Evolutionary conservation across 2,329 filamentous ascomycete genomes (phyloP).

Genomic region (Talaromyces sp.): DNA sequence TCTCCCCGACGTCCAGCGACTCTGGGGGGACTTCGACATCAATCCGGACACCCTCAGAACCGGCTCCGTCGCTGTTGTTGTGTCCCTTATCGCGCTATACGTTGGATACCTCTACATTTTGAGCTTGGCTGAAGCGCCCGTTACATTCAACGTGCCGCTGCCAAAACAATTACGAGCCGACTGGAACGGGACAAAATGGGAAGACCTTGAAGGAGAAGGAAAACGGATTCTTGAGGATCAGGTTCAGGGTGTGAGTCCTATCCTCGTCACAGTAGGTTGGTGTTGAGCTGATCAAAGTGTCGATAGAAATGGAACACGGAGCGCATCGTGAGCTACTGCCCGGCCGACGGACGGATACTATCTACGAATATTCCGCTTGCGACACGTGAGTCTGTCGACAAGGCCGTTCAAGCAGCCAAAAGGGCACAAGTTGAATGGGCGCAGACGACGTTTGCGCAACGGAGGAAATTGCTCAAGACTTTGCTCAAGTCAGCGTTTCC

Average conservation of each 20-base stretch:
- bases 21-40: slow-evolving; percentile 21
- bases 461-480: slow-evolving; percentile 74
- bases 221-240: slow-evolving; percentile 38
- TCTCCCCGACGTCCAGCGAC: slow-evolving; percentile 22
- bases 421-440: slow-evolving; percentile 75
- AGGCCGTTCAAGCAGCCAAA: slow-evolving; percentile 68
- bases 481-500: slow-evolving; percentile 58
- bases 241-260: slow-evolving; percentile 34
- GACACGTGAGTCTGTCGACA: slow-evolving; percentile 73
- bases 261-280: not conserved
- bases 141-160: slow-evolving; percentile 37
- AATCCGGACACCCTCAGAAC: slow-evolving; percentile 25
- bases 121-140: slow-evolving; percentile 31
- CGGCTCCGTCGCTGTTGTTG: slow-evolving; percentile 29
- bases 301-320: slow-evolving; percentile 38
- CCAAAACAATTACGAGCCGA: slow-evolving; percentile 34
- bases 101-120: slow-evolving; percentile 32
- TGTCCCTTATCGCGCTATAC: slow-evolving; percentile 29
- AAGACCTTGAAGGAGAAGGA: slow-evolving; percentile 31
- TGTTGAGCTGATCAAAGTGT: slow-evolving; percentile 1
- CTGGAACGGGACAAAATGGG: slow-evolving; percentile 34
- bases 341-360: slow-evolving; percentile 81
- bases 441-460: slow-evolving; percentile 70
- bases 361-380: slow-evolving; percentile 64
- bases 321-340: slow-evolving; percentile 55